These are phyloP conservation scores for Rhynchospora breviuscula DNA, from an alignment of 176 grass and related monocot species.

Conservation along the genomic window DNA sequence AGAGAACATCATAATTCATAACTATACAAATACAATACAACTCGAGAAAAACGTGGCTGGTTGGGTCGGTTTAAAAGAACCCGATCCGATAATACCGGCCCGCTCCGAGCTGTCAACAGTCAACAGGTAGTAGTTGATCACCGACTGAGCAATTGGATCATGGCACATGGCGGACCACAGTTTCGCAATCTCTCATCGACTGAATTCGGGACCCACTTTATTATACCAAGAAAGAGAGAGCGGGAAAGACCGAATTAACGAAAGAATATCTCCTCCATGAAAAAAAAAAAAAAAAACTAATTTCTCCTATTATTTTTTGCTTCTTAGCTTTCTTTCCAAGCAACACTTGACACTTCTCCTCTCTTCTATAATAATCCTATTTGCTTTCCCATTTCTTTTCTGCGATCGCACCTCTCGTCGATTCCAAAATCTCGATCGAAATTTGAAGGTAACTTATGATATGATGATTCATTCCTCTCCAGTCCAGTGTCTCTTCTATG, in stretches of 20 bases:
- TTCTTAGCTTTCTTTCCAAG: constrained; percentile 33
- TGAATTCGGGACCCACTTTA: neutral
- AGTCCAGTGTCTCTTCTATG: neutral
- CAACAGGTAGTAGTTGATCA: neutral
- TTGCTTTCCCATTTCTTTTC: neutral
- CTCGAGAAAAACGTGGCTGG: neutral
- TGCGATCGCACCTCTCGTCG: neutral
- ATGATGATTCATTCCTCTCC: neutral
- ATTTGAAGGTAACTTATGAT: neutral
- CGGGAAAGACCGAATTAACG: neutral
- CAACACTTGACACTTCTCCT: neutral
- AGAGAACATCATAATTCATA: neutral
- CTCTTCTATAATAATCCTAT: neutral
- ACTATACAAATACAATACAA: neutral
- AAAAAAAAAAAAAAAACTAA: neutral
- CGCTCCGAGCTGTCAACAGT: neutral
- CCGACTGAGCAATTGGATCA: neutral
- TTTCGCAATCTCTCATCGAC: neutral
- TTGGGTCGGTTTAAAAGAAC: neutral
- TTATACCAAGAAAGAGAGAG: neutral
- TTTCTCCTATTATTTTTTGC: neutral
- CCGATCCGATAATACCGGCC: neutral
- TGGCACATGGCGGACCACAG: neutral
- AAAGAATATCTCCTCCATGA: constrained; percentile 7
- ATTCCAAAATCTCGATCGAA: neutral